Percentiles rank a stretch among this genome's conserved stretches.
Conservation (phyloP, 805 yeast species). For the Suhomyces vadensis region DNA sequence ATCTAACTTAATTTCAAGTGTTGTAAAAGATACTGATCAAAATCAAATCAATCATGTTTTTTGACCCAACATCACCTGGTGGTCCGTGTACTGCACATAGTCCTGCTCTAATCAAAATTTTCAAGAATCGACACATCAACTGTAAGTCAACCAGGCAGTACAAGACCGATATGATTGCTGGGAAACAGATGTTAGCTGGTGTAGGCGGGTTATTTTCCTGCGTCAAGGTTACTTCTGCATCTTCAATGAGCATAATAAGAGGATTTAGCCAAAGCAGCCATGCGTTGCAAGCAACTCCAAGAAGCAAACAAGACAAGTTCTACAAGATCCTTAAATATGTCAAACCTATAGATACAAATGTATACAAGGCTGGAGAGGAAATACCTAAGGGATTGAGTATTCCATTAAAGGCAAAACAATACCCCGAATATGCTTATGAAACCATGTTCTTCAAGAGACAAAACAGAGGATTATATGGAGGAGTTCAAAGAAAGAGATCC, state of each 20-base stretch:
- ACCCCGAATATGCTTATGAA: constrained; percentile 59
- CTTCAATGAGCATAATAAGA: constrained; percentile 1
- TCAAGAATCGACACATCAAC: constrained; percentile 2
- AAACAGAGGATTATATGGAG: constrained; percentile 89
- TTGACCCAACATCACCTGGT: neutral
- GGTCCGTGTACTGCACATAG: constrained; percentile 5
- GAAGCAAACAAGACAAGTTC: constrained; percentile 32
- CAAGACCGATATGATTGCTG: neutral
- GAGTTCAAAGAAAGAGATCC: constrained; percentile 75
- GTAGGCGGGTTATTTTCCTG: neutral
- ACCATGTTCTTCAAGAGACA: constrained; percentile 77
- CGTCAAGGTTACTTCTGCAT: neutral
- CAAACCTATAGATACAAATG: constrained; percentile 37
- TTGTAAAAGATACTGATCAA: too few relatives aligned
- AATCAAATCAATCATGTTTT: too few relatives aligned
- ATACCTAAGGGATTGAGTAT: constrained; percentile 26
- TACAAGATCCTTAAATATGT: constrained; percentile 41
- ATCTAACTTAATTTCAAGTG: neutral
- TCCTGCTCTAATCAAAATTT: neutral
- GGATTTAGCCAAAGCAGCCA: constrained; percentile 1
- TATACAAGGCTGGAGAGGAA: constrained; percentile 39
- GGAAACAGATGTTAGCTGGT: constrained; percentile 3
- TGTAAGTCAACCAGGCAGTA: neutral
- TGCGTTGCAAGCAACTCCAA: constrained; percentile 5
- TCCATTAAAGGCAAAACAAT: constrained; percentile 22